Conservation (phyloP, 352 stramenopile genomes). For the Phytophthora fragariae region DNA sequence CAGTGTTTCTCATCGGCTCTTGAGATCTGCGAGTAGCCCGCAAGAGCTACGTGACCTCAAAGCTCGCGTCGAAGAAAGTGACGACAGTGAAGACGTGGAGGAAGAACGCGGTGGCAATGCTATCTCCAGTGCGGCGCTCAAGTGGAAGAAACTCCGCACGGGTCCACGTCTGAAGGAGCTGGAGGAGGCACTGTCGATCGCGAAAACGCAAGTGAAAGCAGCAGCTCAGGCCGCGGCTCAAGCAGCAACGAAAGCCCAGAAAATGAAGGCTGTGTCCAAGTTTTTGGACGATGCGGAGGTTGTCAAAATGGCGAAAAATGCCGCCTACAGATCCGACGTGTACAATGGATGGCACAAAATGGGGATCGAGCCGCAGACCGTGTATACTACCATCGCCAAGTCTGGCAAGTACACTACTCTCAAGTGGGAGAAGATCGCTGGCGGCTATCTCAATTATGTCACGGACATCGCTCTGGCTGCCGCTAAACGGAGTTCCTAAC, state of each 20-base stretch:
- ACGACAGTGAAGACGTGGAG: background rate
- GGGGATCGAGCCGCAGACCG: background rate
- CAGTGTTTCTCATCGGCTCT: background rate
- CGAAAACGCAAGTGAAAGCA: background rate
- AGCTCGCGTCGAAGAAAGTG: background rate
- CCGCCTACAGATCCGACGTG: background rate
- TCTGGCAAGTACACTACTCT: background rate
- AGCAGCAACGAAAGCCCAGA: background rate
- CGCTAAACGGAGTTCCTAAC: background rate
- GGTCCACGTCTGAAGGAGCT: background rate
- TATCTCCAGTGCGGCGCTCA: background rate
- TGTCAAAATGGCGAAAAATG: background rate
- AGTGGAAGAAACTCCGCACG: conserved; percentile 3
- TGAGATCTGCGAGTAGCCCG: background rate
- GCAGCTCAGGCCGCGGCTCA: background rate
- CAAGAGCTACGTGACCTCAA: background rate
- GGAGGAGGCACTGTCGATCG: background rate
- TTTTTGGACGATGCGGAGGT: background rate
- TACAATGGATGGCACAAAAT: background rate
- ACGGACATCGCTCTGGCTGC: background rate
- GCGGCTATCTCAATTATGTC: background rate
- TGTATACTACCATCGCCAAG: background rate
- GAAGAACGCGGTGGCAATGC: conserved; percentile 1
- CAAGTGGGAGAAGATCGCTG: background rate
- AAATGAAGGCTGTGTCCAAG: background rate